Evolutionary conservation across 768 basidiomycete species (phyloP), one percentile per base, ranked within the genome.

Genomic region (Mycena polygramma): DNA sequence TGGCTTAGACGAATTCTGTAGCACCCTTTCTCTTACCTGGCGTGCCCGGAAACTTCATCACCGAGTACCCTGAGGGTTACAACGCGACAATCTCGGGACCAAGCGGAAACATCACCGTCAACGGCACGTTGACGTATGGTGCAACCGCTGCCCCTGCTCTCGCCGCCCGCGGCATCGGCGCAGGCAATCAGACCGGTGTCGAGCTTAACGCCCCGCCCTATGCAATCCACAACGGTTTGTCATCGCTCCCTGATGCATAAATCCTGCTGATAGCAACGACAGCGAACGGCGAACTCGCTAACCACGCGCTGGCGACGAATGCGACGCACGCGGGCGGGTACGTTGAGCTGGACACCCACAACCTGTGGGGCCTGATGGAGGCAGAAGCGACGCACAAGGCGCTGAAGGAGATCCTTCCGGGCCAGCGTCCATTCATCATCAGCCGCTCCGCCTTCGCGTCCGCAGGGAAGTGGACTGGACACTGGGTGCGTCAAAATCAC

Each of bases 51-150:
- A 86, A 84, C 66, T 80, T 79, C 15, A 80, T 91, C 41, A 79
- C 82, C 59, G 87, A 83, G 19, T 94, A 90, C 73, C 93, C 92
- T 35, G 92, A 94, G 82, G 92, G 92, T 51, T 94, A 94, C 75
- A 86, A 93, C 73, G 73, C 84, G 22, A 84, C 87, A 0, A 74
- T 87, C 17, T 92, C 84, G 74, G 92, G 92, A 17, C 87, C 88
- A 0, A 92, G 91, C 70, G 92, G 92, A 6, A 94, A 94, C 74
- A 87, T 94, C 77, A 92, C 90, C 15, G 85, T 93, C 70, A 90
- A 91, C 62, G 91, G 91, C 8, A 87, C 82, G 3, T 79, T 86
- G 49, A 93, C 92, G 7, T 90, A 86, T 69, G 79, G 75, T 22
- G 41, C 63, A 0, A 51, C 43, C 67, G 71, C 51, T 11, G 66